phyloP scores from a whole-genome alignment of 1,139 yeast genomes.

The Sugiyamaella japonica region DNA sequence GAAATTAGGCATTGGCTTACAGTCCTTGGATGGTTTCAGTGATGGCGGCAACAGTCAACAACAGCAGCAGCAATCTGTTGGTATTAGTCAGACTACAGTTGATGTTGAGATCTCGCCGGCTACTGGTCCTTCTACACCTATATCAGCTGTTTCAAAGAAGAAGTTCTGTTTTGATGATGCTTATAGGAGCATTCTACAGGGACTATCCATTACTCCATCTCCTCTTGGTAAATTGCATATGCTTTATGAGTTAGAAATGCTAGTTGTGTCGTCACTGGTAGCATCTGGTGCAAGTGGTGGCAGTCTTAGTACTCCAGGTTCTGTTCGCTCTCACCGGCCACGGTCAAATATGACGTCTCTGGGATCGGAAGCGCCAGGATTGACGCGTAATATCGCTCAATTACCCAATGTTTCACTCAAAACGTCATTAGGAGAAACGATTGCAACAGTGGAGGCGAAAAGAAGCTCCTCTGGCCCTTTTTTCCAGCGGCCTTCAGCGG shows the following conservation, averaged over 20 bases:
- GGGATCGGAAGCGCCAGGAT: conserved; percentile 27
- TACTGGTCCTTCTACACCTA: background rate
- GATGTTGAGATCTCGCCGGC: background rate
- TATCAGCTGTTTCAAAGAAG: background rate
- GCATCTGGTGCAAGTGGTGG: conserved; percentile 18
- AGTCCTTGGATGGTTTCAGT: background rate
- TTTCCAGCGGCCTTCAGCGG: conserved; percentile 14
- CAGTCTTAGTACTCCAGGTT: conserved; percentile 26
- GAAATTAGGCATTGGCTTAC: conserved; percentile 7
- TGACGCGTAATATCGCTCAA: conserved; percentile 13
- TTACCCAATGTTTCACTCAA: conserved; percentile 24
- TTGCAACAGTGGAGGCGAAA: conserved; percentile 36
- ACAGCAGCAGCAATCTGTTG: background rate
- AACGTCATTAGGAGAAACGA: conserved; percentile 33
- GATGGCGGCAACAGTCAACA: background rate
- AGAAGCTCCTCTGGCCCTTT: conserved; percentile 30
- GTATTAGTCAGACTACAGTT: background rate
- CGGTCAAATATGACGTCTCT: conserved; percentile 31
- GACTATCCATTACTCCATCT: conserved; percentile 35
- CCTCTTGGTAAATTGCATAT: conserved; percentile 36
- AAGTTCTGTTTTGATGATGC: conserved; percentile 35
- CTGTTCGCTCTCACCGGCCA: conserved; percentile 26
- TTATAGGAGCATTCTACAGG: conserved; percentile 30
- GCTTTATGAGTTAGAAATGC: conserved; percentile 35
- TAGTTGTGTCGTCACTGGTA: conserved; percentile 36